phyloP scores from a whole-genome alignment of 129 eudicot genomes.

The Scalesia atractyloides region DNA sequence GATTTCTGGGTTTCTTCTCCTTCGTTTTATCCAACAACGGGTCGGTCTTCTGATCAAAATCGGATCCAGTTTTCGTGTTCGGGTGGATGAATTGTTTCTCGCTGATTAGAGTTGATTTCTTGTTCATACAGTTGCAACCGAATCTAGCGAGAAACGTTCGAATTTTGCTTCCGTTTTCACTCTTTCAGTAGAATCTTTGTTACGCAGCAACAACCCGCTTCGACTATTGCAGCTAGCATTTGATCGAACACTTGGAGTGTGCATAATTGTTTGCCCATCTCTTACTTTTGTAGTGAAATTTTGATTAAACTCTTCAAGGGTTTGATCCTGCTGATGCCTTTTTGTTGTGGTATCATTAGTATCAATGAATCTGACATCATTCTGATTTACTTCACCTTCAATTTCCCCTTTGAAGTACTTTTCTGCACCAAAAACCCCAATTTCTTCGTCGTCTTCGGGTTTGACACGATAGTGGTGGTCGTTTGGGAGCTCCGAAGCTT shows the following conservation, averaged over 20 bases:
- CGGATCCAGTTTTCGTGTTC: conserved; percentile 15
- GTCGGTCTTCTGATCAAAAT: conserved; percentile 15
- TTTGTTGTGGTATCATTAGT: background rate
- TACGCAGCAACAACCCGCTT: conserved; percentile 48
- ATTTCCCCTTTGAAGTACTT: conserved; percentile 76
- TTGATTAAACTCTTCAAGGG: conserved; percentile 3
- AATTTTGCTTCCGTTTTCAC: conserved; percentile 30
- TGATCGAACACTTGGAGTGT: conserved; percentile 66
- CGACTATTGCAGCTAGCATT: conserved; percentile 68
- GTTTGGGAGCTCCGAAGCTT: conserved; percentile 21
- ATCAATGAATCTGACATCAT: conserved; percentile 5
- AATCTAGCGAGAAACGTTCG: conserved; percentile 47
- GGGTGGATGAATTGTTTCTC: conserved; percentile 21
- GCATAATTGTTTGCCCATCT: conserved; percentile 16
- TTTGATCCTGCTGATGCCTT: background rate
- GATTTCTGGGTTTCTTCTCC: conserved; percentile 29
- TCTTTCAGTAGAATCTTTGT: conserved; percentile 29
- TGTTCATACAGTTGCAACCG: conserved; percentile 57
- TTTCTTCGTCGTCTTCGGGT: conserved; percentile 56
- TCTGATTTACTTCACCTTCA: conserved; percentile 27
- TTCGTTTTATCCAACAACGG: conserved; percentile 8
- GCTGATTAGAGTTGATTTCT: conserved; percentile 49
- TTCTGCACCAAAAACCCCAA: conserved; percentile 78
- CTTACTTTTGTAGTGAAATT: background rate
- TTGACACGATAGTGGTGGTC: conserved; percentile 32